A percentile compares a stretch with the other conserved stretches of the same genome.
phyloP scores from a whole-genome alignment of 805 yeast species.

The Diddensiella caesifluorescens region DNA sequence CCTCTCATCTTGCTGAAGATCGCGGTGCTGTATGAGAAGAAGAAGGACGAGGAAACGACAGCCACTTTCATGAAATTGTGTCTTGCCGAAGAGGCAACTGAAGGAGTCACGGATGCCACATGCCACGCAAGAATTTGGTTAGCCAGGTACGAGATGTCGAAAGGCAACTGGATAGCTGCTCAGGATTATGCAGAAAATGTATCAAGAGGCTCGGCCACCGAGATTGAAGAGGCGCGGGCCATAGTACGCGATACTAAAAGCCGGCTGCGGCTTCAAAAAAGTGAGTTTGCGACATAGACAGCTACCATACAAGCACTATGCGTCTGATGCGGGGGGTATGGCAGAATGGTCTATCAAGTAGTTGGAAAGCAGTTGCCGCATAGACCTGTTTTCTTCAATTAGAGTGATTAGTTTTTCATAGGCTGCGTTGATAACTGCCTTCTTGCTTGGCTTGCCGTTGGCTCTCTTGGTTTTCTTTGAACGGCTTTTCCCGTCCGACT shows the following conservation, averaged over 20 bases:
- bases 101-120: constrained; percentile 67
- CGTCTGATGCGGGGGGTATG: not conserved
- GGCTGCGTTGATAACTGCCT: constrained; percentile 25
- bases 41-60: constrained; percentile 50
- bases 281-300: not conserved
- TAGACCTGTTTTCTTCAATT: constrained; percentile 23
- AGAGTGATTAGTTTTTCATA: constrained; percentile 24
- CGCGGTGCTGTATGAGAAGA: constrained; percentile 59
- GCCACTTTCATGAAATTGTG: constrained; percentile 61
- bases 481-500: constrained; percentile 9
- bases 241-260: constrained; percentile 42
- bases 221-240: constrained; percentile 81
- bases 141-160: constrained; percentile 59
- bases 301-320: not conserved
- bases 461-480: constrained; percentile 10
- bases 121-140: constrained; percentile 83
- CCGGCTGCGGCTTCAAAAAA: constrained; percentile 14
- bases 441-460: constrained; percentile 23
- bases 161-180: constrained; percentile 59
- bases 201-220: constrained; percentile 70
- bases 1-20: constrained; percentile 55
- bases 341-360: not conserved
- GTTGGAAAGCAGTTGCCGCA: constrained; percentile 22
- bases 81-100: constrained; percentile 53
- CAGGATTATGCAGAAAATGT: constrained; percentile 68